Evolutionary conservation across 2,329 filamentous ascomycete genomes (phyloP), one percentile per base, ranked within the genome.

Genomic region (Huntiella decipiens): DNA sequence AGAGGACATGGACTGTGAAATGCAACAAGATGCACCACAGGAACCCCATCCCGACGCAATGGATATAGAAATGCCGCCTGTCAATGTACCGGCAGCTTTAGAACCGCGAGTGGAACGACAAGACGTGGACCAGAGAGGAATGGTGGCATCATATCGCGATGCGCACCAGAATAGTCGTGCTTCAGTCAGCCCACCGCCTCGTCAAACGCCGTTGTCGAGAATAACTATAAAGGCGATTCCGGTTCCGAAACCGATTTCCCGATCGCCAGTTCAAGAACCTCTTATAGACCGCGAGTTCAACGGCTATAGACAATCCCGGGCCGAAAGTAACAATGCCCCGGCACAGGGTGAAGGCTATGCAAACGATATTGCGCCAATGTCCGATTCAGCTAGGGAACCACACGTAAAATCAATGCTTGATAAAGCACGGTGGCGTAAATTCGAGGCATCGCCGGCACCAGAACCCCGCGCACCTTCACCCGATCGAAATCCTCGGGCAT

Each of bases 311-410:
- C n/a, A n/a, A 3, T 43, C 40, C 12, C 11, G 31, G 6, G 11
- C 40, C 2, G 40, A 43, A 10, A 43, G 13, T 5, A 34, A 34
- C 8, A 32, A 33, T 11, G 4, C 31, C 11, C 33, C 35, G 13
- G 44, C 32, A 28, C 72, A 78, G 1, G 63, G 64, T 3, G 70
- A 79, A 51, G 84, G 93, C 54, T 85, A 94, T 58, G 87, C 95
- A 59, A 95, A 95, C 57, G 76, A 91, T 50, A 70, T 74, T 3
- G 78, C 78, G 3, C 73, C 79, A 19, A 79, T 74, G 0, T 79
- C 83, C 60, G 79, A 38, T 37, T 44, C 40, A 28, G 16, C 13
- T 32, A 42, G 44, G 28, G 46, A 36, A 33, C 40, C 41, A 8
- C 44, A 44, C n/a, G 31, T 43, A 16, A 48, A 37, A 7, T 48